Conservation (phyloP, 306 rosid genomes). For the Alnus rubra region DNA sequence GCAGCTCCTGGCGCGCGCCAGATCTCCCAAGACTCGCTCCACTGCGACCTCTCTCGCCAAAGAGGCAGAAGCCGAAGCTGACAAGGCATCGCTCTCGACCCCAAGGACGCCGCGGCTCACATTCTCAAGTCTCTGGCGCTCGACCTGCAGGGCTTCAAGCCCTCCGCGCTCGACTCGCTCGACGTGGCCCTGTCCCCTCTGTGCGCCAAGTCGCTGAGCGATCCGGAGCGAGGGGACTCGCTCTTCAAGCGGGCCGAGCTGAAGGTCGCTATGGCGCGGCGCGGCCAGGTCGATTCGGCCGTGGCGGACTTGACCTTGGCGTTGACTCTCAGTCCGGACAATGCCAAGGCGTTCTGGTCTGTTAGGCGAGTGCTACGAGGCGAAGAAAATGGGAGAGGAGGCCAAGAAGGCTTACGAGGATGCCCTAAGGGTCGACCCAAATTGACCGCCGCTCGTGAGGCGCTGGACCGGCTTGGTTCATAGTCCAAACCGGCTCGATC, state of each 20-base stretch:
- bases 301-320: conserved; percentile 58
- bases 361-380: conserved; percentile 77
- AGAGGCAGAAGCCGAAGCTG: conserved; percentile 64
- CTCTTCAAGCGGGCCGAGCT: conserved; percentile 74
- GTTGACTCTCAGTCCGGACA: conserved; percentile 55
- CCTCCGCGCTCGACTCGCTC: conserved; percentile 78
- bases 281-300: conserved; percentile 55
- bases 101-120: conserved; percentile 85
- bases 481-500: background rate
- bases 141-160: conserved; percentile 67
- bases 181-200: conserved; percentile 80
- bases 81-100: conserved; percentile 61
- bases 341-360: conserved; percentile 54
- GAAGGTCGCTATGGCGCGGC: conserved; percentile 49
- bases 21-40: conserved; percentile 47
- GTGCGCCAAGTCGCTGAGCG: conserved; percentile 50
- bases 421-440: conserved; percentile 55
- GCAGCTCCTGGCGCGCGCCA: conserved; percentile 68
- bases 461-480: conserved; percentile 53
- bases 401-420: conserved; percentile 73
- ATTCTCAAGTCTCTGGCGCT: conserved; percentile 71
- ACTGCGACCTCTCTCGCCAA: conserved; percentile 35
- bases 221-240: conserved; percentile 73
- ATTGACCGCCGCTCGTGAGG: conserved; percentile 49
- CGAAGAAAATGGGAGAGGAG: conserved; percentile 66